A percentile compares a stretch with the other conserved stretches of the same genome.
Evolutionary conservation across 2,329 filamentous ascomycete genomes (phyloP).

Genomic region (Paracorniculantispora psalliotae): DNA sequence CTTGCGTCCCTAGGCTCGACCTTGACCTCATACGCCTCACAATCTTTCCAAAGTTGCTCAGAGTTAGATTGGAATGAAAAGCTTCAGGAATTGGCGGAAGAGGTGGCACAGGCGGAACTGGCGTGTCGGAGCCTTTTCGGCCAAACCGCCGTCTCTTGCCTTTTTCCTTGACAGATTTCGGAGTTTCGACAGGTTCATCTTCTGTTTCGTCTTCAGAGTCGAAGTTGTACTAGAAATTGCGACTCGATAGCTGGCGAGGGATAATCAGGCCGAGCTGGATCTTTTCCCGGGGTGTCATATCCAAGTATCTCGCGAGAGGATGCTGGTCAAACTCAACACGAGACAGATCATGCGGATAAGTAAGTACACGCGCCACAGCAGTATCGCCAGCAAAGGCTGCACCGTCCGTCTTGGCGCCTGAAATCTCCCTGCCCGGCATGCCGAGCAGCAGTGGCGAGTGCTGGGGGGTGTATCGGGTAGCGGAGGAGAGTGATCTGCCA

Average conservation of each 20-base stretch:
- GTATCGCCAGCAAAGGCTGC: constrained; percentile 30
- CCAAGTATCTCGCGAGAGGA: constrained; percentile 28
- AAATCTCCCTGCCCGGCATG: constrained; percentile 35
- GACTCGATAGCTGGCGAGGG: constrained; percentile 28
- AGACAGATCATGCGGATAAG: constrained; percentile 31
- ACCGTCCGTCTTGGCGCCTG: constrained; percentile 33
- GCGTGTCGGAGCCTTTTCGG: constrained; percentile 13
- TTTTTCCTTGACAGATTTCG: constrained; percentile 11
- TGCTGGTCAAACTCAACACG: constrained; percentile 31
- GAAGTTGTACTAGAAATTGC: constrained; percentile 34
- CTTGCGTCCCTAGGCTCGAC: neutral
- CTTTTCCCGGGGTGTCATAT: constrained; percentile 24
- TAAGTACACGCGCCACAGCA: constrained; percentile 25
- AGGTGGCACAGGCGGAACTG: constrained; percentile 23
- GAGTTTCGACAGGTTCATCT: constrained; percentile 15
- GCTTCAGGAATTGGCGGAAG: constrained; percentile 30
- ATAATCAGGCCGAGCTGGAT: constrained; percentile 30
- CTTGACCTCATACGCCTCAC: constrained; percentile 24
- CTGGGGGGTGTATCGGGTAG: neutral
- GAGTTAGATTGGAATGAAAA: constrained; percentile 20
- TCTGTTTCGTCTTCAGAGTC: constrained; percentile 29
- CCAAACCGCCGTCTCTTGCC: constrained; percentile 9
- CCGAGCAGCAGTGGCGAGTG: constrained; percentile 39
- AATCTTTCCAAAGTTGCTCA: constrained; percentile 24
- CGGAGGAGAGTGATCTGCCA: neutral